Evolutionary conservation across 2,329 filamentous ascomycete species (phyloP).

Genomic region (Nectriaceae sp.): DNA sequence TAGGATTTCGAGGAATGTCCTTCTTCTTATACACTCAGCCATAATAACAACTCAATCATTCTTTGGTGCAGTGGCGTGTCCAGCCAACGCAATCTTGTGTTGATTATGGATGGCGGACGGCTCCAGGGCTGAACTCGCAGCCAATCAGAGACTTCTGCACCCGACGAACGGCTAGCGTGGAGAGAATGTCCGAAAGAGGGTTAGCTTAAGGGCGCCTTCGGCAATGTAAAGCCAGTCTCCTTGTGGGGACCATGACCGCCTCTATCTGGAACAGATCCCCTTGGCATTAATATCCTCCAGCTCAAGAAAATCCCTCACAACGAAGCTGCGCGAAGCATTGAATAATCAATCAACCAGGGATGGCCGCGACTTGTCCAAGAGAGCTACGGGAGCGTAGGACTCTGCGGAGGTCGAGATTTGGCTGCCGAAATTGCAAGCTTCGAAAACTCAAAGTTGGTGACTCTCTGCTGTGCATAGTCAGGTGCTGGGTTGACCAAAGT

Average conservation of each 20-base stretch:
- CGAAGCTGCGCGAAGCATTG: background rate
- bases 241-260: background rate
- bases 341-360: background rate
- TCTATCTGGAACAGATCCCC: background rate
- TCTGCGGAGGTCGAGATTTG: slow-evolving; percentile 42
- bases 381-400: background rate
- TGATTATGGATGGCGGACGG: background rate
- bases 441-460: slow-evolving; percentile 47
- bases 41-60: background rate
- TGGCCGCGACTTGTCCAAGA: background rate
- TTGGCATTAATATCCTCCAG: background rate
- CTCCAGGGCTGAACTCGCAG: slow-evolving; percentile 1
- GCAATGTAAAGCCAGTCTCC: background rate
- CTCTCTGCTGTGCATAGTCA: background rate
- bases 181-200: slow-evolving; percentile 9
- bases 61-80: background rate
- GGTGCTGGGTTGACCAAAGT: background rate
- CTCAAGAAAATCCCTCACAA: background rate
- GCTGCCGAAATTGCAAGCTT: slow-evolving; percentile 54
- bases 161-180: slow-evolving; percentile 30
- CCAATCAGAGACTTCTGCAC: slow-evolving; percentile 30
- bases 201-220: slow-evolving; percentile 13
- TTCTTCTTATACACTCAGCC: slow-evolving; percentile 12
- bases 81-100: background rate
- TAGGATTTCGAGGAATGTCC: background rate